Conservation (phyloP, 106 monocot genomes). For the Dioscorea dumetorum region DNA sequence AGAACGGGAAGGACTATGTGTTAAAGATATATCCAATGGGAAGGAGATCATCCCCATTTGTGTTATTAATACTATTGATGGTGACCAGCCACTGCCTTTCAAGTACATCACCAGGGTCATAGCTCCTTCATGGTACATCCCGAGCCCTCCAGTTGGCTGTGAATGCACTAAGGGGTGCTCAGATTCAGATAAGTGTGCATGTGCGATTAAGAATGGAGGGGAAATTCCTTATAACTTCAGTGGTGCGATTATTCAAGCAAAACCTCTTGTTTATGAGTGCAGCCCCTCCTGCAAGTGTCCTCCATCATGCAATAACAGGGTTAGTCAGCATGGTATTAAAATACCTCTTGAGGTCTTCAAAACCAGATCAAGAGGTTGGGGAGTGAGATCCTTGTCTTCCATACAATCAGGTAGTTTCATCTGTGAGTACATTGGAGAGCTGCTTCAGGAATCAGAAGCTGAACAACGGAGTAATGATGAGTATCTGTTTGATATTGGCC, state of each 20-base stretch:
- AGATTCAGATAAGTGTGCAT: slow-evolving; percentile 63
- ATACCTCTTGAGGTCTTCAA: slow-evolving; percentile 79
- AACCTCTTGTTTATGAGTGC: slow-evolving; percentile 79
- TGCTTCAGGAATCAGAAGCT: slow-evolving; percentile 58
- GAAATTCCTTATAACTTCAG: slow-evolving; percentile 86
- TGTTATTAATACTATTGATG: slow-evolving; percentile 66
- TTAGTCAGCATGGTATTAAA: slow-evolving; percentile 72
- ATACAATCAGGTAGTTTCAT: slow-evolving; percentile 87
- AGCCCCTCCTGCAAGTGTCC: slow-evolving; percentile 80
- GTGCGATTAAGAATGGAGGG: slow-evolving; percentile 84
- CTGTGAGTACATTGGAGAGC: slow-evolving; percentile 84
- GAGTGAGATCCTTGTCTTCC: slow-evolving; percentile 77
- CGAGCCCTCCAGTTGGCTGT: slow-evolving; percentile 50
- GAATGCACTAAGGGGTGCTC: slow-evolving; percentile 59
- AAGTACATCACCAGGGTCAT: slow-evolving; percentile 61
- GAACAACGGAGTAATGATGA: slow-evolving; percentile 74
- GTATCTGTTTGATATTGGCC: slow-evolving; percentile 88
- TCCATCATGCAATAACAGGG: slow-evolving; percentile 76
- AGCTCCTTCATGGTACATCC: slow-evolving; percentile 45
- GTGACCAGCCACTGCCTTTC: slow-evolving; percentile 47
- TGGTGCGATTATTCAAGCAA: slow-evolving; percentile 84
- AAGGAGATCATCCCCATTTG: slow-evolving; percentile 68
- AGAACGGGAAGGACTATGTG: slow-evolving; percentile 49
- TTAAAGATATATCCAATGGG: slow-evolving; percentile 76
- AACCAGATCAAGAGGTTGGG: slow-evolving; percentile 80